These are phyloP conservation scores for Pythium dissotocum DNA, from an alignment of 352 stramenopile genomes.

Conservation along the genomic window DNA sequence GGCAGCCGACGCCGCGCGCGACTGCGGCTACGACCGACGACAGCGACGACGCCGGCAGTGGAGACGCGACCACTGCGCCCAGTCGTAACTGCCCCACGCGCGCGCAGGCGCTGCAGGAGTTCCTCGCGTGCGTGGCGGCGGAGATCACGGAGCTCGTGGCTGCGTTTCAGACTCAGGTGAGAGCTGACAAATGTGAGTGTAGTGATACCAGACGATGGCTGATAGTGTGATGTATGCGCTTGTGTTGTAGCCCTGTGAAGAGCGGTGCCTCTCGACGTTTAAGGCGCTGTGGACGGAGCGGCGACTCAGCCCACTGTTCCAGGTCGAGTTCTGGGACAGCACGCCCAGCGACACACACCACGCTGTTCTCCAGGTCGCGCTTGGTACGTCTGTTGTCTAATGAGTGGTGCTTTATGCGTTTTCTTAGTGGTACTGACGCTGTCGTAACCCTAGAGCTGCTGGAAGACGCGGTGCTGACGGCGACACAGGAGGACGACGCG, in stretches of 20 bases:
- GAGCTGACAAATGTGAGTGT: neutral
- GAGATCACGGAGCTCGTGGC: constrained; percentile 5
- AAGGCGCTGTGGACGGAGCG: constrained; percentile 50
- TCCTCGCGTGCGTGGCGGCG: constrained; percentile 12
- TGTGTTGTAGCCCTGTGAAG: constrained; percentile 19
- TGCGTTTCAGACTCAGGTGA: constrained; percentile 6
- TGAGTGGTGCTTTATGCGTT: neutral
- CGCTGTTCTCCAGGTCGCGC: constrained; percentile 50
- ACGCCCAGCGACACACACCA: constrained; percentile 56
- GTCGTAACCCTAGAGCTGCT: constrained; percentile 33
- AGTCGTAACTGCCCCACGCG: neutral
- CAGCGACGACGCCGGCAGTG: constrained; percentile 6
- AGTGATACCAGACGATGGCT: neutral
- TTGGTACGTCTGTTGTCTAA: constrained; percentile 30
- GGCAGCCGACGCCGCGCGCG: neutral
- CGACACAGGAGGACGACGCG: neutral
- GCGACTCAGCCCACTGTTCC: constrained; percentile 58
- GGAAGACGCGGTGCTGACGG: constrained; percentile 18
- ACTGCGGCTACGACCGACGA: neutral
- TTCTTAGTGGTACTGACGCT: neutral
- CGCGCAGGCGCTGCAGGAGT: constrained; percentile 8
- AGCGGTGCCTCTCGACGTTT: constrained; percentile 41
- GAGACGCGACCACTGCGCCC: neutral
- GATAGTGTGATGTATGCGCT: no score
- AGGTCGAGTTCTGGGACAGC: constrained; percentile 81